These are phyloP conservation scores for Talaromyces pinophilus DNA, from an alignment of 2,329 filamentous ascomycete species.

Conservation along the genomic window DNA sequence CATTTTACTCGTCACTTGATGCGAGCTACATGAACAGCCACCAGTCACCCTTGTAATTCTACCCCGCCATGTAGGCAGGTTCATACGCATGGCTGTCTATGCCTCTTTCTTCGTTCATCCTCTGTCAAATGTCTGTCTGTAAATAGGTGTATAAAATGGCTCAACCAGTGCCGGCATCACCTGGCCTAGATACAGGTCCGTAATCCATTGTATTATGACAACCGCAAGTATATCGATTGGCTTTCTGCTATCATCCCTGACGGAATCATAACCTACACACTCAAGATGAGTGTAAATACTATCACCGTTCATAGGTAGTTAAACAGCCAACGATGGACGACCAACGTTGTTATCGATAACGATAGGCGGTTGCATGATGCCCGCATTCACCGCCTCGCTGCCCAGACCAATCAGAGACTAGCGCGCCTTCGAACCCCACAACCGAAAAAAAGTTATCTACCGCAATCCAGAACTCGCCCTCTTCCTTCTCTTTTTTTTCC, in stretches of 20 bases:
- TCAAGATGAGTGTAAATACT: background rate
- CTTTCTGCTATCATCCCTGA: too few species aligned
- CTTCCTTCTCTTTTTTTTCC: constrained; percentile 34
- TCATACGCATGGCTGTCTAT: background rate
- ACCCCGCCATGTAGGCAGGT: constrained; percentile 4
- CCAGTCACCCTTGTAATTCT: background rate
- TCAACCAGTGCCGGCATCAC: background rate
- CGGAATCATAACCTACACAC: background rate
- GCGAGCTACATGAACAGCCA: background rate
- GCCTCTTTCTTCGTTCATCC: background rate
- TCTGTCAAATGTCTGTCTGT: background rate
- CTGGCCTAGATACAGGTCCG: background rate
- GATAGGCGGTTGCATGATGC: background rate
- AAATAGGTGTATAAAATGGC: constrained; percentile 1
- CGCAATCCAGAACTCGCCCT: constrained; percentile 2
- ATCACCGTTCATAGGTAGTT: too few species aligned
- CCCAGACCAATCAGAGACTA: constrained; percentile 11
- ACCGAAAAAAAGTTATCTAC: constrained; percentile 21
- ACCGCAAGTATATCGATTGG: background rate
- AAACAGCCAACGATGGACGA: background rate
- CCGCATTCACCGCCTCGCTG: background rate
- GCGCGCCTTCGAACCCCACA: constrained; percentile 18
- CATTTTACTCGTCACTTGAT: background rate
- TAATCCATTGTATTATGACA: background rate
- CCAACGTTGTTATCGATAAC: background rate